These are phyloP conservation scores for Parachaetomium inaequale DNA, from an alignment of 495 filamentous ascomycete species.

Conservation along the genomic window DNA sequence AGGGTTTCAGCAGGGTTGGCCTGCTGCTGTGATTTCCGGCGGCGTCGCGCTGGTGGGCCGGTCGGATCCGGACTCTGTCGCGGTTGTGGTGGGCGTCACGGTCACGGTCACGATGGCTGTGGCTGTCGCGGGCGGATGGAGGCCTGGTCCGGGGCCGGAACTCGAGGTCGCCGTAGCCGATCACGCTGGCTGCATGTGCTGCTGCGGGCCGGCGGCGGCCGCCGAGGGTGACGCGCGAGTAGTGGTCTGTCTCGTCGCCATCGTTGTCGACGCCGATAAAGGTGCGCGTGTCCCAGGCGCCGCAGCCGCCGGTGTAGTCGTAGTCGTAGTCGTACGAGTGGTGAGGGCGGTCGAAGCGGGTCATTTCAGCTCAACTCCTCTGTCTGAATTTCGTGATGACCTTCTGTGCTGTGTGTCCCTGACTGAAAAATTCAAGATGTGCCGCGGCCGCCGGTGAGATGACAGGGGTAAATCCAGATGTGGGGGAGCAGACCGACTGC, in stretches of 20 bases:
- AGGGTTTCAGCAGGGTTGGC: background rate
- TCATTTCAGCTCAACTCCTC: slow-evolving; percentile 11
- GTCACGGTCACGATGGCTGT: slow-evolving; percentile 1
- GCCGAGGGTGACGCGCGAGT: background rate
- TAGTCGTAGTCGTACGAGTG: slow-evolving; percentile 12
- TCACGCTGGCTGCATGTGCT: slow-evolving; percentile 12
- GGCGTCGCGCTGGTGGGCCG: background rate
- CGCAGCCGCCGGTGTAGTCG: slow-evolving; percentile 1
- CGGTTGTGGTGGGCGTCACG: too few relatives aligned
- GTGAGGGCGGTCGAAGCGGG: slow-evolving; percentile 14
- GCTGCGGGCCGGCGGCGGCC: background rate
- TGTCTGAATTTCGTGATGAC: background rate
- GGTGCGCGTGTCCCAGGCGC: slow-evolving; percentile 2
- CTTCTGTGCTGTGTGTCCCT: background rate
- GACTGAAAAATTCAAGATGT: background rate
- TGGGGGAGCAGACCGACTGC: background rate
- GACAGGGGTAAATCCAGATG: slow-evolving; percentile 2
- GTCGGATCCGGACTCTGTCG: background rate
- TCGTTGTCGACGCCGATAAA: slow-evolving; percentile 1
- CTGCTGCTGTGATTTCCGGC: background rate
- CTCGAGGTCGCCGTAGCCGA: slow-evolving; percentile 12
- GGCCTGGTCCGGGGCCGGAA: background rate
- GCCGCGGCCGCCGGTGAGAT: background rate
- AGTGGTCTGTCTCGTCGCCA: background rate
- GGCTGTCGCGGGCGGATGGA: background rate